phyloP scores from a whole-genome alignment of 1,139 yeast genomes.

The Lodderomyces parapsilosis region DNA sequence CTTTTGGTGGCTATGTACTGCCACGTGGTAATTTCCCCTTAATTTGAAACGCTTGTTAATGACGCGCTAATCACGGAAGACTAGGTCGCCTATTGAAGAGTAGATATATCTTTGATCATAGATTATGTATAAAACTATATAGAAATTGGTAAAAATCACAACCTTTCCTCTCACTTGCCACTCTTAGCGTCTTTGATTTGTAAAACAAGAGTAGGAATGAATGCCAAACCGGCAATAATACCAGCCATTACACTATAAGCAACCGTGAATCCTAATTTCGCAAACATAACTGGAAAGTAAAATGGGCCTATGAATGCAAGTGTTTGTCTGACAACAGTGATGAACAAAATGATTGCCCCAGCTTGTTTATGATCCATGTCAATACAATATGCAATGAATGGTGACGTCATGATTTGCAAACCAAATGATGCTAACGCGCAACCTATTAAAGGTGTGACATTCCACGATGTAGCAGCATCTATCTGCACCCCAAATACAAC shows the following conservation, averaged over 20 bases:
- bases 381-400: constrained; percentile 19
- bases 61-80: too few relatives aligned
- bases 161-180: constrained; percentile 1
- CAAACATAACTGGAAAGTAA: constrained; percentile 20
- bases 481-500: constrained; percentile 18
- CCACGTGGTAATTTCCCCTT: too few relatives aligned
- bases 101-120: not conserved
- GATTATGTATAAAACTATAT: not conserved
- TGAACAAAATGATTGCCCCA: constrained; percentile 17
- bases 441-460: constrained; percentile 19
- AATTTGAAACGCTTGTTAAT: too few relatives aligned
- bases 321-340: constrained; percentile 19
- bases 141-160: not conserved
- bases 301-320: constrained; percentile 23
- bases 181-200: constrained; percentile 4
- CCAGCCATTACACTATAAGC: constrained; percentile 20
- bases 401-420: constrained; percentile 19
- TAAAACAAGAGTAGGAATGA: constrained; percentile 7
- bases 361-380: constrained; percentile 15
- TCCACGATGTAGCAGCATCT: constrained; percentile 15
- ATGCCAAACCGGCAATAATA: constrained; percentile 13
- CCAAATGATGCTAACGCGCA: constrained; percentile 19
- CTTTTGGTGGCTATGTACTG: too few relatives aligned
- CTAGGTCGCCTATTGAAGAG: too few relatives aligned
- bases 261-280: constrained; percentile 15